phyloP scores from a whole-genome alignment of 768 basidiomycete genomes.

The Russula sp. region DNA sequence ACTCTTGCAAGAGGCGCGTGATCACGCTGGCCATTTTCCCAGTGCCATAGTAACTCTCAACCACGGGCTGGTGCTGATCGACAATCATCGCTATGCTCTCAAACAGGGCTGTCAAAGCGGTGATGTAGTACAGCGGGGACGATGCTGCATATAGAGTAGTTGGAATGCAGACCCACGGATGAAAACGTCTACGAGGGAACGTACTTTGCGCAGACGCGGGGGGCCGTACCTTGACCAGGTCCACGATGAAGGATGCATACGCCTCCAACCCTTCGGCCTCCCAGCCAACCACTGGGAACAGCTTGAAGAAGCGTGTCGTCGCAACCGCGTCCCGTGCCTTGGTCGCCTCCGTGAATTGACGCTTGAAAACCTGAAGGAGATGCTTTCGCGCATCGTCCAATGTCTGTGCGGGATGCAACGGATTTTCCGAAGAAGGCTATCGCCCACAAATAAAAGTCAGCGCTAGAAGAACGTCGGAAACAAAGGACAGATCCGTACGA shows the following conservation, averaged over 20 bases:
- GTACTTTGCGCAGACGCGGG: conserved; percentile 80
- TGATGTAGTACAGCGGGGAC: conserved; percentile 87
- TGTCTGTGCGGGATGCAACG: conserved; percentile 79
- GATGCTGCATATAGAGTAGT: conserved; percentile 51
- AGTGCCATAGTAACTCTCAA: conserved; percentile 94
- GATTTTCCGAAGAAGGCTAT: conserved; percentile 88
- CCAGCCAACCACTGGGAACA: conserved; percentile 95
- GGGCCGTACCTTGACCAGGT: conserved; percentile 74
- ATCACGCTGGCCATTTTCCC: conserved; percentile 85
- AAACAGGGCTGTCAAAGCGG: conserved; percentile 84
- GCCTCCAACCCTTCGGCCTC: conserved; percentile 87
- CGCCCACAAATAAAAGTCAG: conserved; percentile 2
- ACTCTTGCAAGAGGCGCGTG: conserved; percentile 70
- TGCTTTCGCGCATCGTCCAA: conserved; percentile 67
- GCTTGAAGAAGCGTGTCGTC: conserved; percentile 91
- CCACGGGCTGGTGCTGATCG: conserved; percentile 95
- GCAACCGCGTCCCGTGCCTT: conserved; percentile 74
- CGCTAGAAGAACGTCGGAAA: neutral
- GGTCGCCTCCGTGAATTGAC: conserved; percentile 81
- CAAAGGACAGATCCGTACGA: conserved; percentile 47
- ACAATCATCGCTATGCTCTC: conserved; percentile 95
- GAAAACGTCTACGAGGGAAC: conserved; percentile 19
- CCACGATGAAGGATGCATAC: conserved; percentile 90
- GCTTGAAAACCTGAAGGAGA: conserved; percentile 70
- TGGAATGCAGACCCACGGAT: conserved; percentile 10